A percentile compares a stretch with the other conserved stretches of the same genome.
These are phyloP conservation scores for Nannochloropsis oceanica DNA, from an alignment of 108 stramenopile species.

Conservation along the genomic window DNA sequence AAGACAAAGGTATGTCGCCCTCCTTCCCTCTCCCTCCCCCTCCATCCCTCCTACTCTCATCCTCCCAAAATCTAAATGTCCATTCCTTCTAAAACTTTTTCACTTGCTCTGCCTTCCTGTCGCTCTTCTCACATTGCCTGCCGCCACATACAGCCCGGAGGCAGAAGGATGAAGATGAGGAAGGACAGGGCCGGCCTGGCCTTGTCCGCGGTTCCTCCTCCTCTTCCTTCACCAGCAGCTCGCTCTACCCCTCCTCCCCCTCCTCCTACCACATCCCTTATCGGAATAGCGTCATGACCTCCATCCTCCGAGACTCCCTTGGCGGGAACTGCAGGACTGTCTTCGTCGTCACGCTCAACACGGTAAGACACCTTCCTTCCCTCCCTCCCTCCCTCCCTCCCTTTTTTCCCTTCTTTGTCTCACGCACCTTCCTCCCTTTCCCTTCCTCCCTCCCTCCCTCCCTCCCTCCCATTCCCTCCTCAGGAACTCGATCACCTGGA, in stretches of 20 bases:
- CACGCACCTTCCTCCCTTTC: background rate
- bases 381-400: background rate
- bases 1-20: constrained; percentile 5
- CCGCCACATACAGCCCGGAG: background rate
- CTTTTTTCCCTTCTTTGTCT: background rate
- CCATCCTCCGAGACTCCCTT: constrained; percentile 38
- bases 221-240: background rate
- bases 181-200: background rate
- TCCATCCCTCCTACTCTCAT: background rate
- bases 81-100: background rate
- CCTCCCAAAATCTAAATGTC: background rate
- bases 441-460: background rate
- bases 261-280: constrained; percentile 24
- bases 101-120: background rate
- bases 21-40: background rate
- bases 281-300: constrained; percentile 39
- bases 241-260: background rate
- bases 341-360: constrained; percentile 46
- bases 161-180: background rate
- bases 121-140: background rate
- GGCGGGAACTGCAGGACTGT: constrained; percentile 55
- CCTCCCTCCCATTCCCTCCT: constrained; percentile 14
- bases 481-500: background rate
- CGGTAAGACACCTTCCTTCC: background rate
- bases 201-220: background rate